A percentile compares a stretch with the other conserved stretches of the same genome.
phyloP scores from a whole-genome alignment of 108 stramenopile genomes.

The Skeletonema costatum region DNA sequence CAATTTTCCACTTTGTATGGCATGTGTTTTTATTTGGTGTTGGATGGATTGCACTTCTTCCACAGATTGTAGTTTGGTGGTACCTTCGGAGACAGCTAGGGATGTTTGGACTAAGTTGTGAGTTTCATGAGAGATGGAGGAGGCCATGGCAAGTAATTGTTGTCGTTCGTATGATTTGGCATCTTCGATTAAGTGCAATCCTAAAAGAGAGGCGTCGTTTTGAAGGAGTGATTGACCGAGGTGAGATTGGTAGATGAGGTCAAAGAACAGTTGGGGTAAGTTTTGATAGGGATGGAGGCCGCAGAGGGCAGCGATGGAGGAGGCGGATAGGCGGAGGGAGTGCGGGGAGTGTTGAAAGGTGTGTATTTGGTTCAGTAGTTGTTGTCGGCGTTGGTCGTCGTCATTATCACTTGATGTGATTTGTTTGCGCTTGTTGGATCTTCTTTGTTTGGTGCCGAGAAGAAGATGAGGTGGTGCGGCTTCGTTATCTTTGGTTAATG shows the following conservation, averaged over 20 bases:
- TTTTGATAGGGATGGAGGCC: constrained; percentile 66
- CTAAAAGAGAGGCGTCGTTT: constrained; percentile 59
- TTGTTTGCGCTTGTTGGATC: too few species aligned
- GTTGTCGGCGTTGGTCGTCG: too few species aligned
- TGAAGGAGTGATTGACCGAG: constrained; percentile 54
- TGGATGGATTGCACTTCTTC: constrained; percentile 52
- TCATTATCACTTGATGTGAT: too few species aligned
- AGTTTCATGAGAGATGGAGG: constrained; percentile 49
- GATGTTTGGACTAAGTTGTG: constrained; percentile 43
- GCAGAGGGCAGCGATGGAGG: constrained; percentile 57
- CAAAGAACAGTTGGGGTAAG: constrained; percentile 56
- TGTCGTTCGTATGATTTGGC: constrained; percentile 46
- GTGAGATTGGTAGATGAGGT: constrained; percentile 74
- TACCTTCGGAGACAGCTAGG: constrained; percentile 48
- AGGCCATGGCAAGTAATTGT: constrained; percentile 51
- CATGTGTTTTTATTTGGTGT: constrained; percentile 36
- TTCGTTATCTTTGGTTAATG: too few species aligned
- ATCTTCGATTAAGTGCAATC: constrained; percentile 40
- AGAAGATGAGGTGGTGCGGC: too few species aligned
- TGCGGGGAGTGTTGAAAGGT: constrained; percentile 53
- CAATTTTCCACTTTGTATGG: constrained; percentile 45
- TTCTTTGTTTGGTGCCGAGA: too few species aligned
- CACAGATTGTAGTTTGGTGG: constrained; percentile 32
- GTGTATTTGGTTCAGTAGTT: background rate
- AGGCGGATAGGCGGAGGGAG: constrained; percentile 62